Conservation (phyloP, 306 rosid genomes). For the Hylodesmum podocarpum region DNA sequence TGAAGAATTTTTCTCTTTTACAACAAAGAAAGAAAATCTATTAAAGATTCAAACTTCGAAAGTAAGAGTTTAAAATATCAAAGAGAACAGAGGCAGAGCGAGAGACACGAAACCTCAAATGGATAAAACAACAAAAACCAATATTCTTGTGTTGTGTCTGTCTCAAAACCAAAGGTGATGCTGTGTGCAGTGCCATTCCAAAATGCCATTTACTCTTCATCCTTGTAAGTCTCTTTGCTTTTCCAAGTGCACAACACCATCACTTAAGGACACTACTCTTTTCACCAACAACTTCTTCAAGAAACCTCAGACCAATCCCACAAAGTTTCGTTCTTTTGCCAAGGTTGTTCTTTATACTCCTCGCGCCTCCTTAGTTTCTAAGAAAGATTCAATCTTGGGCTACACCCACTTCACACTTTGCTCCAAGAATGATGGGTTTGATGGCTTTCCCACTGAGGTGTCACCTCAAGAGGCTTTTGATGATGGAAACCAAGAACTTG, state of each 20-base stretch:
- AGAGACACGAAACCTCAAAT: constrained; percentile 22
- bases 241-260: constrained; percentile 17
- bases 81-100: neutral
- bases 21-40: neutral
- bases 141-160: neutral
- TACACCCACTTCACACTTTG: constrained; percentile 49
- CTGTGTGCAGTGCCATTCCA: constrained; percentile 41
- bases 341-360: constrained; percentile 2
- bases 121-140: constrained; percentile 36
- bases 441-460: constrained; percentile 54
- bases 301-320: neutral
- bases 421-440: constrained; percentile 56
- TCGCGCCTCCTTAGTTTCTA: constrained; percentile 32
- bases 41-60: neutral
- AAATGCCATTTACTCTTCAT: constrained; percentile 54
- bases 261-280: constrained; percentile 18
- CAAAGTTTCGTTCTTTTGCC: constrained; percentile 31
- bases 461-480: constrained; percentile 40
- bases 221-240: constrained; percentile 50
- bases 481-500: constrained; percentile 48
- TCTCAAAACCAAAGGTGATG: constrained; percentile 48
- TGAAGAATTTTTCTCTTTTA: neutral
- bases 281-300: constrained; percentile 20
- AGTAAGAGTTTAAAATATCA: constrained; percentile 6
- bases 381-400: constrained; percentile 41